A percentile compares a stretch with the other conserved stretches of the same genome.
These are phyloP conservation scores for Yarrowia divulgata DNA, from an alignment of 805 yeast species.

Conservation along the genomic window DNA sequence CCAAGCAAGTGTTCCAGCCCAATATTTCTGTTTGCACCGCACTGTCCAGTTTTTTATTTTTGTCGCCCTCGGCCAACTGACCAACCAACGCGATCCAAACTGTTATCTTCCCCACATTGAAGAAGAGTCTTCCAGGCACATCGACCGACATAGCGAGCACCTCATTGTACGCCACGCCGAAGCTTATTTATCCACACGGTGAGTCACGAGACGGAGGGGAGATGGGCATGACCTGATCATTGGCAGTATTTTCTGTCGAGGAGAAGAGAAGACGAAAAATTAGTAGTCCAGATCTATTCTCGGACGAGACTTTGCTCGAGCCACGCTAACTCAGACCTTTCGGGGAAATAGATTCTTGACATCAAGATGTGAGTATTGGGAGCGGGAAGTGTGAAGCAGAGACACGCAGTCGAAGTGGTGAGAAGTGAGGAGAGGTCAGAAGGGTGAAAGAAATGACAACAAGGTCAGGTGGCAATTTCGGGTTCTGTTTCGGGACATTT, in stretches of 20 bases:
- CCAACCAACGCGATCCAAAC: slow-evolving; percentile 27
- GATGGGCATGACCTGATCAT: slow-evolving; percentile 13
- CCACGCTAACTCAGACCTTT: slow-evolving; percentile 3
- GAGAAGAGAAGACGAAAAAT: background rate
- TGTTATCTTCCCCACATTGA: slow-evolving; percentile 39
- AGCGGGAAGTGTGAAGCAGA: background rate
- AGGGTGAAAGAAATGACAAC: too few species aligned
- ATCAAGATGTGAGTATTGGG: slow-evolving; percentile 15
- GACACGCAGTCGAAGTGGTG: background rate
- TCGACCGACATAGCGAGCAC: slow-evolving; percentile 24
- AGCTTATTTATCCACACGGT: slow-evolving; percentile 25
- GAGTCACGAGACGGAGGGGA: slow-evolving; percentile 38
- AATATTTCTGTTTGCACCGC: background rate
- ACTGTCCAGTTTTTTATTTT: background rate
- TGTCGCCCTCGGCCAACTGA: background rate
- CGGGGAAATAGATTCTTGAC: slow-evolving; percentile 1
- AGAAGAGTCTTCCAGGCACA: slow-evolving; percentile 18
- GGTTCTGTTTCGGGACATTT: background rate
- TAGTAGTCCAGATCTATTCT: too few species aligned
- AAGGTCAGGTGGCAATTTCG: background rate
- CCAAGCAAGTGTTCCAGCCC: background rate
- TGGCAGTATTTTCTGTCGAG: background rate
- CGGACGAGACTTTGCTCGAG: background rate
- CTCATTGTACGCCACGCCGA: slow-evolving; percentile 33
- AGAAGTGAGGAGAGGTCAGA: background rate